Evolutionary conservation across 176 grass and related monocot genomes (phyloP), one percentile per base, ranked within the genome.

Genomic region (Aegilops sharonensis): DNA sequence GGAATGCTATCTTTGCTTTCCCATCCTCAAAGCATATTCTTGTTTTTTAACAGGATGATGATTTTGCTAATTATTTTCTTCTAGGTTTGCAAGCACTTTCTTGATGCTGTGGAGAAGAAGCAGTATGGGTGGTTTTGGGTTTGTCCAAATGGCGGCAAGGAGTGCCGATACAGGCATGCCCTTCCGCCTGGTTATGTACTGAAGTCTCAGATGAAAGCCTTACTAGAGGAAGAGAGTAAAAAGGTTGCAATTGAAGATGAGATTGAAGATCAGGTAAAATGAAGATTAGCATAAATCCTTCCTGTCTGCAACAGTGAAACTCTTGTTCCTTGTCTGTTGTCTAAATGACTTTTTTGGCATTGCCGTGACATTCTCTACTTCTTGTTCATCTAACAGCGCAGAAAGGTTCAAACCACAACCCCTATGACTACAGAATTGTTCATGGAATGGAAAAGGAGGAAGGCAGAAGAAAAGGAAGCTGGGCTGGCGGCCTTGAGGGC

Each of bases 141-240:
- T 88, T 99, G 94, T 72, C 97, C 94, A 87, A 94, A 96, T 88
- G 94, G 97, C 45, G 90, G 87, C 32, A 99, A 94, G 79, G 97
- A 99, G 60, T 99, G 97, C 80, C 97, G 95, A 77, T 99, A 99
- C 76, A 88, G 97, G 78, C 97, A 99, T 81, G 97, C 97, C 32
- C 92, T 99, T 87, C 97, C 97, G 0, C 92, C 97, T 78, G 97
- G 97, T 54, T 99, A 99, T 75, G 68, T 99, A 36, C 88, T 99
- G n/a, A 99, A 99, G 76, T 99, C 97, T 47, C 97, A 99, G 87
- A 99, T 99, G 97, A 99, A 99, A 78, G 97, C 97, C 65, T 91
- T 99, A 78, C 85, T 99, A 61, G 97, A 99, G 37, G 94, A 99
- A 97, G 97, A 99, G 85, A 86, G 92, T 39, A 87, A 99, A 61